Evolutionary conservation across 2,329 filamentous ascomycete genomes (phyloP).

Genomic region (Talaromyces islandicus): DNA sequence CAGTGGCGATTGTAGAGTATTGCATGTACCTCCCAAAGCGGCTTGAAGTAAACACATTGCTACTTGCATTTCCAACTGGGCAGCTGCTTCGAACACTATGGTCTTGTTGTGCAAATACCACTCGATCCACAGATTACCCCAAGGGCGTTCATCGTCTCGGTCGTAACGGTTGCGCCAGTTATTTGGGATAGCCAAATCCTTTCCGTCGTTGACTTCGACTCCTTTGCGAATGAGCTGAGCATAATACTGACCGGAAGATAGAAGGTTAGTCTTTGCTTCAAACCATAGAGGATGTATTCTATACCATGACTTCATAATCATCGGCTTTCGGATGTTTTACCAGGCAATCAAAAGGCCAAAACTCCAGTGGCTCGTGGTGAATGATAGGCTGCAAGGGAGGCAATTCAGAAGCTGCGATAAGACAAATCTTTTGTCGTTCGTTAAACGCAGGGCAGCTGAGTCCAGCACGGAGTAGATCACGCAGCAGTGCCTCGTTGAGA

Average conservation of each 20-base stretch:
- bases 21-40: slow-evolving; percentile 5
- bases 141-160: slow-evolving; percentile 16
- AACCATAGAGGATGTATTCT: not conserved
- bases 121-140: slow-evolving; percentile 24
- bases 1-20: not conserved
- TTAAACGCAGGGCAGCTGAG: slow-evolving; percentile 39
- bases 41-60: slow-evolving; percentile 17
- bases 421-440: slow-evolving; percentile 36
- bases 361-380: slow-evolving; percentile 22
- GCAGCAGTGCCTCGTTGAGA: slow-evolving; percentile 32
- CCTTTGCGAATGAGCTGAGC: slow-evolving; percentile 20
- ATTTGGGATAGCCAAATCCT: slow-evolving; percentile 3
- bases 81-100: slow-evolving; percentile 17
- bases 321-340: slow-evolving; percentile 18
- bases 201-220: slow-evolving; percentile 1
- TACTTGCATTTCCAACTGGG: slow-evolving; percentile 17
- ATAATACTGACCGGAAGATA: slow-evolving; percentile 18
- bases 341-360: slow-evolving; percentile 37
- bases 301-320: slow-evolving; percentile 22
- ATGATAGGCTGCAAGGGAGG: slow-evolving; percentile 13
- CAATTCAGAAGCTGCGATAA: slow-evolving; percentile 24
- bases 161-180: slow-evolving; percentile 2
- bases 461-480: slow-evolving; percentile 35
- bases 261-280: not conserved
- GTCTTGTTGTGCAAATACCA: slow-evolving; percentile 17